Percentiles rank a stretch among this genome's conserved stretches.
Conservation (phyloP, 768 basidiomycete species). For the Gloeopeniophorella convolvens region DNA sequence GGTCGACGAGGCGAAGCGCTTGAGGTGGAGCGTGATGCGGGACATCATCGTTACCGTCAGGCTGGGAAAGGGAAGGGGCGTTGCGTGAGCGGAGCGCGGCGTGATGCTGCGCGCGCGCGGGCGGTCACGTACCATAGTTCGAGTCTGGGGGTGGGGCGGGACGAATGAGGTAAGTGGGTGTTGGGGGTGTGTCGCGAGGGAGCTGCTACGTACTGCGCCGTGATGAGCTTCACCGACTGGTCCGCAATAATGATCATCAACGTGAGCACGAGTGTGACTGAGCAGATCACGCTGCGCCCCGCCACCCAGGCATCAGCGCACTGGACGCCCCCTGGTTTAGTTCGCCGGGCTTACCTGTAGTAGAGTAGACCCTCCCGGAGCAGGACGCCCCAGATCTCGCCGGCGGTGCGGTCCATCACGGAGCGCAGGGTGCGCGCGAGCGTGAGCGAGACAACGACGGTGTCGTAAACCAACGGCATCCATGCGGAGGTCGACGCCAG, state of each 20-base stretch:
- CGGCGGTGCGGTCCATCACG: background rate
- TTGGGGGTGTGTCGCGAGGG: background rate
- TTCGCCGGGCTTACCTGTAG: constrained; percentile 6
- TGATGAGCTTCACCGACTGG: constrained; percentile 30
- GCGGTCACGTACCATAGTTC: constrained; percentile 4
- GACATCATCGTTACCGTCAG: constrained; percentile 59
- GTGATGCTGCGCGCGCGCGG: too few species aligned
- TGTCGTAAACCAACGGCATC: constrained; percentile 37
- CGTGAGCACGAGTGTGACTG: constrained; percentile 33
- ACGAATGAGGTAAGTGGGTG: background rate
- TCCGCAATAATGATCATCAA: constrained; percentile 32
- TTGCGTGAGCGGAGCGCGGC: too few species aligned
- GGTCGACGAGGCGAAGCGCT: background rate
- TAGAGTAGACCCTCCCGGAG: constrained; percentile 13
- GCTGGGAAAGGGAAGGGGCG: background rate
- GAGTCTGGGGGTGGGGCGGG: background rate
- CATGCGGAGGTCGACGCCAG: constrained; percentile 36
- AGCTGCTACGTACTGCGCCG: constrained; percentile 29
- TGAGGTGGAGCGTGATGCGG: constrained; percentile 54
- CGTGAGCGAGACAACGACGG: constrained; percentile 30
- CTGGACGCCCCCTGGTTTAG: too few species aligned
- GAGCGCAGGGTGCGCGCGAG: constrained; percentile 26
- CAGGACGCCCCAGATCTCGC: constrained; percentile 4
- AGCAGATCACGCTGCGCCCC: constrained; percentile 32
- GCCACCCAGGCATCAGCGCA: background rate